phyloP scores from a whole-genome alignment of 2,329 filamentous ascomycete genomes.

The Pseudogymnoascus sp. region DNA sequence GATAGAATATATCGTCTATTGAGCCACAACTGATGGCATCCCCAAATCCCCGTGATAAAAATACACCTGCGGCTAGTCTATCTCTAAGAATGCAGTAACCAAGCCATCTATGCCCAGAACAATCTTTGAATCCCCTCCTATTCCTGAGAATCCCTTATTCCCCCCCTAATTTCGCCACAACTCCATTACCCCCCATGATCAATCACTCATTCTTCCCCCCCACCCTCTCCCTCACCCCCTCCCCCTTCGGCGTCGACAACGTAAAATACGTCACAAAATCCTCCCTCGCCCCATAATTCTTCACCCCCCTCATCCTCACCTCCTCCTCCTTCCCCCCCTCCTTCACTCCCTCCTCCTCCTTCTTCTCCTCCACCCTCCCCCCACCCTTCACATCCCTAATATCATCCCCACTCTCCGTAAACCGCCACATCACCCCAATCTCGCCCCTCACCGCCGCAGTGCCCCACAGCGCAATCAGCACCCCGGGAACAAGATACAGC shows the following conservation, averaged over 20 bases:
- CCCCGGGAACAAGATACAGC: constrained; percentile 83
- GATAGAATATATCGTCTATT: background rate
- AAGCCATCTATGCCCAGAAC: background rate
- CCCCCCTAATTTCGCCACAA: background rate
- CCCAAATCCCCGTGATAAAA: background rate
- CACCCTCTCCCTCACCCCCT: background rate
- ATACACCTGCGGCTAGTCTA: background rate
- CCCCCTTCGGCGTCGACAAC: background rate
- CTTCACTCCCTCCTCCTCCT: constrained; percentile 11
- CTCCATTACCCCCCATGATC: background rate
- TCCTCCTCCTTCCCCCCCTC: constrained; percentile 15
- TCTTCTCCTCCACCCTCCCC: constrained; percentile 14
- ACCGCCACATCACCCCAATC: constrained; percentile 67
- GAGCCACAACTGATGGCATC: background rate
- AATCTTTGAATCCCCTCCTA: background rate
- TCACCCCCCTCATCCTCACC: background rate
- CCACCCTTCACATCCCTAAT: constrained; percentile 8
- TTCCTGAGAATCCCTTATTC: background rate
- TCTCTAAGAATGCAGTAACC: background rate
- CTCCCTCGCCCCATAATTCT: background rate
- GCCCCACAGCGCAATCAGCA: constrained; percentile 66
- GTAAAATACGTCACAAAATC: background rate
- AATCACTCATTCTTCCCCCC: background rate
- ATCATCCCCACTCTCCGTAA: constrained; percentile 58
- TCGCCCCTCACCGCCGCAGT: constrained; percentile 68